phyloP scores from a whole-genome alignment of 345 rosid species.

The Chamaenerion angustifolium region DNA sequence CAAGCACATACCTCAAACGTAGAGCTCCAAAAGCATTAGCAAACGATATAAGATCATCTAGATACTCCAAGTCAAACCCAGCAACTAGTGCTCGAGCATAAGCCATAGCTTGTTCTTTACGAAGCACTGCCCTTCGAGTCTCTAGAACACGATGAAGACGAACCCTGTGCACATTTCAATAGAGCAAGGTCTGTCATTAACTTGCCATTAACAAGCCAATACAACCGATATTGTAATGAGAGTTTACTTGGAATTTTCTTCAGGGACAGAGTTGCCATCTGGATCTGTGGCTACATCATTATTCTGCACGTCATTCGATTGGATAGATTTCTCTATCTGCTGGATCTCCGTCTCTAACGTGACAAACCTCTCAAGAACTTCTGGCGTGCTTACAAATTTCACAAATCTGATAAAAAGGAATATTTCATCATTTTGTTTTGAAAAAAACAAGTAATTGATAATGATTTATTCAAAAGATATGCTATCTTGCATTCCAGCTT shows the following conservation, averaged over 20 bases:
- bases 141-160: conserved; percentile 79
- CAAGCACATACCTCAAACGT: conserved; percentile 51
- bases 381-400: conserved; percentile 84
- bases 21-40: conserved; percentile 90
- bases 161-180: conserved; percentile 37
- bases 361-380: conserved; percentile 91
- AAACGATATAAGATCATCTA: conserved; percentile 68
- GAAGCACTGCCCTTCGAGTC: conserved; percentile 62
- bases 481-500: no score
- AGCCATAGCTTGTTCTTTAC: conserved; percentile 98
- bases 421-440: background rate
- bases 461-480: no score
- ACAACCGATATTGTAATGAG: conserved; percentile 1
- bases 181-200: background rate
- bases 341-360: conserved; percentile 68
- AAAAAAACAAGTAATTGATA: no score
- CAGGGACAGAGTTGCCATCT: conserved; percentile 33
- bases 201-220: no score
- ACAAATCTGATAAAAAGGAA: conserved; percentile 71
- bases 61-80: conserved; percentile 59
- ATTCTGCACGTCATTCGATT: conserved; percentile 31
- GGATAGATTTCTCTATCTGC: conserved; percentile 72
- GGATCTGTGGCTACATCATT: conserved; percentile 32
- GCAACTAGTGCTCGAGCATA: conserved; percentile 87
- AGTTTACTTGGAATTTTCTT: conserved; percentile 80